Base-by-base conservation (phyloP, 2,329 filamentous ascomycete species). In the Phoma sp. region DNA sequence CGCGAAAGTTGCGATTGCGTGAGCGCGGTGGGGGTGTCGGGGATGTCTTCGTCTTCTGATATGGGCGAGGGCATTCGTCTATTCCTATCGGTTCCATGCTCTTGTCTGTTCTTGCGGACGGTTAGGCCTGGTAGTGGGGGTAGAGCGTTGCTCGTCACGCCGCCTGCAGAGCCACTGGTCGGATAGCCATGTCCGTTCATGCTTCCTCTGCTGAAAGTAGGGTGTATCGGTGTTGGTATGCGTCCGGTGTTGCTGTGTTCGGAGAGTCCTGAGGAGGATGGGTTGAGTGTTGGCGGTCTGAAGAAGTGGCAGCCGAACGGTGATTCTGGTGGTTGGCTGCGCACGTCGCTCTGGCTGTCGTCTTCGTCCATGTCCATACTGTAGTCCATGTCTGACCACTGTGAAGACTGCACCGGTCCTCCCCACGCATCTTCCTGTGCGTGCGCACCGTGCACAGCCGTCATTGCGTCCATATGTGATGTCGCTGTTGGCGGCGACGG, bases 161-260 rank as follows among this genome's bases (percentile, higher is more conserved):
- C 57, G 37, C 67, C 69, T 23, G 68, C 68, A 32, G 69, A 58
- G 40, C 67, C 67, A 43, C 68, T 68, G 21, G 59, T 66, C 4
- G 70, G 64, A 46, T 70, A 71, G 11, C 62, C 62, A 15, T 70
- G 37, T 1, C 71, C 68, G 48, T 53, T 64, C 65, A 67, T 67
- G 40, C 54, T 56, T 10, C 65, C 60, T 42, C 64, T 60, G 48
- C 67, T 67, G 48, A 77, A 77, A 1, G 63, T 72, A 40, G 72
- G 64, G 47, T 75, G 71, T 47, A 77, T 77, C 34, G 75, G 75
- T 18, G 75, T 77, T 2, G 74, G 74, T 48, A 77, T 68, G n/a
- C 75, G 56, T 54, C 69, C 34, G 57, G 65, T 62, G 53, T 53
- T 59, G 60, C 61, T 17, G 36, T 42, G 32, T 4, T 54, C 51